phyloP scores from a whole-genome alignment of 116 monocot genomes.

The Iris pallida region DNA sequence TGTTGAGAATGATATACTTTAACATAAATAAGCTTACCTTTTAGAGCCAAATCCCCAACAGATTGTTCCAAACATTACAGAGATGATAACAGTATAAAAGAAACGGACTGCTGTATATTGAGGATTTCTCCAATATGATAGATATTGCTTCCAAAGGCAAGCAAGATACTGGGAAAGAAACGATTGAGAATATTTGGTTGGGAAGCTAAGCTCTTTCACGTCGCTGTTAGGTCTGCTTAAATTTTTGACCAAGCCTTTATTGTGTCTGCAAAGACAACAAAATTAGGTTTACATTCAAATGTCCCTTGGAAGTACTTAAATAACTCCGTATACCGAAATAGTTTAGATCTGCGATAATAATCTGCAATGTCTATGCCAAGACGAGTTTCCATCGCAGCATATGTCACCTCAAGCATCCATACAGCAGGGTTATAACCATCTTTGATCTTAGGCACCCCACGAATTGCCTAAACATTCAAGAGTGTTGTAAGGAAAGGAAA shows the following conservation, averaged over 20 bases:
- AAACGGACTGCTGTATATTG: slow-evolving; percentile 98
- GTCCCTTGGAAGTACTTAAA: slow-evolving; percentile 1
- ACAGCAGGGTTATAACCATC: slow-evolving; percentile 93
- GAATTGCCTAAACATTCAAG: slow-evolving; percentile 64
- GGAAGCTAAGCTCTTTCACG: slow-evolving; percentile 78
- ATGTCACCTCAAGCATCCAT: slow-evolving; percentile 99
- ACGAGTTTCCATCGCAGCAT: slow-evolving; percentile 55
- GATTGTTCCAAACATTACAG: slow-evolving; percentile 99
- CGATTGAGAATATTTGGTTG: slow-evolving; percentile 81
- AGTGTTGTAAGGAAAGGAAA: slow-evolving; percentile 1
- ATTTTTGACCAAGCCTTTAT: slow-evolving; percentile 71
- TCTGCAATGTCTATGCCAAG: slow-evolving; percentile 91
- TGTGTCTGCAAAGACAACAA: slow-evolving; percentile 45
- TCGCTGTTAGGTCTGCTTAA: slow-evolving; percentile 65
- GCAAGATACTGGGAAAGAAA: slow-evolving; percentile 68
- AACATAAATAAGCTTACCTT: slow-evolving; percentile 44
- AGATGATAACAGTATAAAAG: slow-evolving; percentile 94
- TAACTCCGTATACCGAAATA: slow-evolving; percentile 58
- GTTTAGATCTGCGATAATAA: slow-evolving; percentile 64
- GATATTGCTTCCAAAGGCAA: slow-evolving; percentile 98
- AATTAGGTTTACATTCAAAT: neutral
- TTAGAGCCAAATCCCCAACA: slow-evolving; percentile 96
- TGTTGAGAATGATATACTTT: no score
- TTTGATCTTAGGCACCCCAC: slow-evolving; percentile 91
- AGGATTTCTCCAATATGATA: slow-evolving; percentile 99